phyloP scores from a whole-genome alignment of 305 asterid genomes.

The Andrographis paniculata region DNA sequence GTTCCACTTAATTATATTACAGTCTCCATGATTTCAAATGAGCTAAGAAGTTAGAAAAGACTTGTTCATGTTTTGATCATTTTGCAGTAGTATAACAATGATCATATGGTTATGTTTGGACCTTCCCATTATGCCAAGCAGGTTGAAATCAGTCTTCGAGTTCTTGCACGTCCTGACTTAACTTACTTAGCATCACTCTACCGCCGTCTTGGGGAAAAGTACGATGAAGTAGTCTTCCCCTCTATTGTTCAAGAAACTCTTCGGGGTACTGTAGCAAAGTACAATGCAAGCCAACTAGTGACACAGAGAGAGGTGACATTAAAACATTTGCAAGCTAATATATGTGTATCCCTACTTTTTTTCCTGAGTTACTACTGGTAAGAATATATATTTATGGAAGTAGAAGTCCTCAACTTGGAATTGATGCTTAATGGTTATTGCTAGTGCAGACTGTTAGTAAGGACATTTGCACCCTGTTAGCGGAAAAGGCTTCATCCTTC shows the following conservation, averaged over 20 bases:
- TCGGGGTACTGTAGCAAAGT: conserved; percentile 42
- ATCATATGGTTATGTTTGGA: too few species aligned
- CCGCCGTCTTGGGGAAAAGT: conserved; percentile 40
- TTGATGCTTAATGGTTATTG: not conserved
- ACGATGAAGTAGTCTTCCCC: conserved; percentile 39
- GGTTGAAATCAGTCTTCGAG: conserved; percentile 33
- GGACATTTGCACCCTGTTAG: conserved; percentile 43
- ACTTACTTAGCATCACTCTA: conserved; percentile 32
- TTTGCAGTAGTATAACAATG: too few species aligned
- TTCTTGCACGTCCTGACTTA: conserved; percentile 31
- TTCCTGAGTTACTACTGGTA: too few species aligned
- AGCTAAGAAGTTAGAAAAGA: too few species aligned
- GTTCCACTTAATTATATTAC: too few species aligned
- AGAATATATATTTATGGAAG: too few species aligned
- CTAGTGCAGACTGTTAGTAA: conserved; percentile 39
- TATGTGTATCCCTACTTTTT: not conserved
- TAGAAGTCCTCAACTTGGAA: too few species aligned
- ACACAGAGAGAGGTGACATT: conserved; percentile 41
- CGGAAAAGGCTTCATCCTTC: conserved; percentile 46
- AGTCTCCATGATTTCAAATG: too few species aligned
- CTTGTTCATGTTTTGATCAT: too few species aligned
- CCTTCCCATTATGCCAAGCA: too few species aligned
- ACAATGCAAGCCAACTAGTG: conserved; percentile 47
- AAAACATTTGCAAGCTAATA: too few species aligned
- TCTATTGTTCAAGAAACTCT: conserved; percentile 41